phyloP scores from a whole-genome alignment of 208 protist species.

The Phytomonas francai region DNA sequence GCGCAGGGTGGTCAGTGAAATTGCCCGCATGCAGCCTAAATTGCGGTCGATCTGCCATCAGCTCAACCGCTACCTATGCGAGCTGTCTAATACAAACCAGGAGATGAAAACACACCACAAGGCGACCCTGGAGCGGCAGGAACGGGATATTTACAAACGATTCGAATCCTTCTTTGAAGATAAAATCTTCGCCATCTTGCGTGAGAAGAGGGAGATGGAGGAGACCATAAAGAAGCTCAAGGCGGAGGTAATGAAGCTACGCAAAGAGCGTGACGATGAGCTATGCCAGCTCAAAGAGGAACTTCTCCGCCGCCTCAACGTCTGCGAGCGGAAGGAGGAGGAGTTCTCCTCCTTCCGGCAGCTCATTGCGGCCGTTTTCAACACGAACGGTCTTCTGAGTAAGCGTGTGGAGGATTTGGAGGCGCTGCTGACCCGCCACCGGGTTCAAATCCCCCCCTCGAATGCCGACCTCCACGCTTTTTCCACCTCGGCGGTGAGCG shows the following conservation, averaged over 20 bases:
- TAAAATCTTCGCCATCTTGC: conserved; percentile 44
- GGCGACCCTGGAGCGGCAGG: conserved; percentile 25
- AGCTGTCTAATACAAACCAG: conserved; percentile 16
- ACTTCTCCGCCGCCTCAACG: conserved; percentile 49
- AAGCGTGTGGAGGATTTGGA: conserved; percentile 57
- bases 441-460: conserved; percentile 42
- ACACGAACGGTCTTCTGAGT: conserved; percentile 54
- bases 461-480: conserved; percentile 31
- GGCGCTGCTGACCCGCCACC: conserved; percentile 31
- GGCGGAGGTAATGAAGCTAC: conserved; percentile 33
- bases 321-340: conserved; percentile 56
- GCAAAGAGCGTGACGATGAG: conserved; percentile 50
- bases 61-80: conserved; percentile 22
- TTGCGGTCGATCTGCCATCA: neutral
- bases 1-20: neutral
- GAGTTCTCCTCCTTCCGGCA: conserved; percentile 59
- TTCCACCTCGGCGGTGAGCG: conserved; percentile 18
- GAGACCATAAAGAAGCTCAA: conserved; percentile 19
- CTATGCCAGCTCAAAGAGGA: conserved; percentile 45
- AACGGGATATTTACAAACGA: conserved; percentile 33
- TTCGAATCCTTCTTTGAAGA: conserved; percentile 63
- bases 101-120: conserved; percentile 14
- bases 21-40: neutral
- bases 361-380: conserved; percentile 70
- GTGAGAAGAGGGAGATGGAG: conserved; percentile 34